Percentiles rank a stretch among this genome's conserved stretches.
phyloP scores from a whole-genome alignment of 2,329 filamentous ascomycete genomes.

The Daldinia eschscholtzii region DNA sequence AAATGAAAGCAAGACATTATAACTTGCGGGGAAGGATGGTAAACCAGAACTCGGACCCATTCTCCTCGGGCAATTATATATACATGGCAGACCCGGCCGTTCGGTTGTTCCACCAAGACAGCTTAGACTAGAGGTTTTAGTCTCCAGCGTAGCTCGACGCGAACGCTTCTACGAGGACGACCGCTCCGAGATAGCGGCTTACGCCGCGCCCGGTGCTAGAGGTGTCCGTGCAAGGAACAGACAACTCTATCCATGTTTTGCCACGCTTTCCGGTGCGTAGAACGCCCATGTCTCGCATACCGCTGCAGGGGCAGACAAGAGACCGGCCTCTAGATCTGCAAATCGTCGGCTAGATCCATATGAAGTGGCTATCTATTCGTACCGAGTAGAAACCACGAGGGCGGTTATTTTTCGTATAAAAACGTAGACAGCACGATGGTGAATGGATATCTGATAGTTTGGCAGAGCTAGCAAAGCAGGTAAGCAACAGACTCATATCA shows the following conservation, averaged over 20 bases:
- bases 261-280: conserved; percentile 9
- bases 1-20: conserved; percentile 7
- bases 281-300: conserved; percentile 12
- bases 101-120: conserved; percentile 27
- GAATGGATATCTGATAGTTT: background rate
- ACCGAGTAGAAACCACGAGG: background rate
- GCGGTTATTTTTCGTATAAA: background rate
- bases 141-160: conserved; percentile 21
- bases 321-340: conserved; percentile 4
- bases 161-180: conserved; percentile 17
- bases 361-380: background rate
- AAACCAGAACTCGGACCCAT: conserved; percentile 18
- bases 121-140: conserved; percentile 18
- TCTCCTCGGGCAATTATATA: conserved; percentile 24
- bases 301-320: conserved; percentile 13
- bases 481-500: background rate
- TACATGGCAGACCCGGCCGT: conserved; percentile 20
- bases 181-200: conserved; percentile 14
- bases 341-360: conserved; percentile 8
- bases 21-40: conserved; percentile 19
- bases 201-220: conserved; percentile 9
- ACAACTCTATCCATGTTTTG: conserved; percentile 18
- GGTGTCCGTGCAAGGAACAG: conserved; percentile 28
- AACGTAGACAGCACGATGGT: background rate
- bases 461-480: background rate